These are phyloP conservation scores for Hemileccinum rubropunctum DNA, from an alignment of 768 basidiomycete species.

Conservation along the genomic window DNA sequence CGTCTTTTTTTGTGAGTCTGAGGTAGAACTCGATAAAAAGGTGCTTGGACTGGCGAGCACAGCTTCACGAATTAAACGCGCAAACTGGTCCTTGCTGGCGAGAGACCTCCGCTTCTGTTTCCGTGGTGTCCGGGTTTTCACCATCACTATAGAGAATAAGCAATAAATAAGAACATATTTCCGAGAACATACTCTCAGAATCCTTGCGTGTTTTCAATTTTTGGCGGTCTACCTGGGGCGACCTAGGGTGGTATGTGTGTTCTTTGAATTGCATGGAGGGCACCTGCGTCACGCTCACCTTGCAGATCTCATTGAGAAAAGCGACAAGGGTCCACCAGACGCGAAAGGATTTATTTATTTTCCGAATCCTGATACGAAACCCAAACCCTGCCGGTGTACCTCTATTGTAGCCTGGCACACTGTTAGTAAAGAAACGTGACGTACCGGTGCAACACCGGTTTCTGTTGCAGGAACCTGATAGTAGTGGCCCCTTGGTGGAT, in stretches of 20 bases:
- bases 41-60: constrained; percentile 1
- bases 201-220: background rate
- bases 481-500: background rate
- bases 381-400: background rate
- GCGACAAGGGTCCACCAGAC: constrained; percentile 32
- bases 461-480: background rate
- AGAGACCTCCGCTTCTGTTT: constrained; percentile 25
- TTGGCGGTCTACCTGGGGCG: background rate
- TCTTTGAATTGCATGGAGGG: background rate
- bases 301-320: background rate
- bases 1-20: constrained; percentile 3
- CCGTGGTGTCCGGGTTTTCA: constrained; percentile 17
- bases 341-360: background rate
- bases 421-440: background rate
- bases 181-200: constrained; percentile 4
- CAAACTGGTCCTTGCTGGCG: constrained; percentile 21
- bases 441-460: background rate
- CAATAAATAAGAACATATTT: background rate
- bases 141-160: constrained; percentile 10
- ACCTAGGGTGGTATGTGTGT: background rate
- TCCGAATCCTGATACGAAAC: background rate
- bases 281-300: constrained; percentile 1
- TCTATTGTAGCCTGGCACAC: background rate
- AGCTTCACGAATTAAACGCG: constrained; percentile 23
- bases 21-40: constrained; percentile 3